Conservation (phyloP, 306 rosid species). For the Mucuna pruriens region DNA sequence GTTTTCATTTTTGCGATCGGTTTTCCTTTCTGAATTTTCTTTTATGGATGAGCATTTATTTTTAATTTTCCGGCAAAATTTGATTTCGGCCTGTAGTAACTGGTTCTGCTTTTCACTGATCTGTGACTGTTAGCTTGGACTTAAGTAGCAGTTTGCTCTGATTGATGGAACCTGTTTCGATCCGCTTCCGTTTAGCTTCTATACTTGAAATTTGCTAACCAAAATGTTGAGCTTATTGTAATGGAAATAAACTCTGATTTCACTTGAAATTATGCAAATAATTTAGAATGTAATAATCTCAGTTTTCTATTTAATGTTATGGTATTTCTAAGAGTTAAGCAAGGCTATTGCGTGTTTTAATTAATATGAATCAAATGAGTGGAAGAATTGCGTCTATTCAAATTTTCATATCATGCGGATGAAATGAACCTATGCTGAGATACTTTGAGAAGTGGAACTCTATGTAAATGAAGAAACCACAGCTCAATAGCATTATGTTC, state of each 20-base stretch:
- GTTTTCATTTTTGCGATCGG: neutral
- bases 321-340: neutral
- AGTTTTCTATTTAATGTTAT: neutral
- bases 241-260: neutral
- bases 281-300: neutral
- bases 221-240: neutral
- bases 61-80: neutral
- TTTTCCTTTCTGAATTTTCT: neutral
- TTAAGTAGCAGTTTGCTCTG: slow-evolving; percentile 25
- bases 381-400: slow-evolving; percentile 4
- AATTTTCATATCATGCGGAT: neutral
- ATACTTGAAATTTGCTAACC: slow-evolving; percentile 22
- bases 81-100: neutral
- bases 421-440: slow-evolving; percentile 23
- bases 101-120: slow-evolving; percentile 41
- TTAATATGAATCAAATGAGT: slow-evolving; percentile 16
- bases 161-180: slow-evolving; percentile 36
- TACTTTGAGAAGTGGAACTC: neutral
- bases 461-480: neutral
- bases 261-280: slow-evolving; percentile 15
- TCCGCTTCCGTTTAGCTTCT: slow-evolving; percentile 35
- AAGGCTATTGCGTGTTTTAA: neutral
- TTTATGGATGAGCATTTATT: neutral
- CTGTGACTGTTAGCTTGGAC: slow-evolving; percentile 33
- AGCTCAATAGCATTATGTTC: neutral